Conservation (phyloP, 441 rosid genomes). For the Adansonia madagascariensis region DNA sequence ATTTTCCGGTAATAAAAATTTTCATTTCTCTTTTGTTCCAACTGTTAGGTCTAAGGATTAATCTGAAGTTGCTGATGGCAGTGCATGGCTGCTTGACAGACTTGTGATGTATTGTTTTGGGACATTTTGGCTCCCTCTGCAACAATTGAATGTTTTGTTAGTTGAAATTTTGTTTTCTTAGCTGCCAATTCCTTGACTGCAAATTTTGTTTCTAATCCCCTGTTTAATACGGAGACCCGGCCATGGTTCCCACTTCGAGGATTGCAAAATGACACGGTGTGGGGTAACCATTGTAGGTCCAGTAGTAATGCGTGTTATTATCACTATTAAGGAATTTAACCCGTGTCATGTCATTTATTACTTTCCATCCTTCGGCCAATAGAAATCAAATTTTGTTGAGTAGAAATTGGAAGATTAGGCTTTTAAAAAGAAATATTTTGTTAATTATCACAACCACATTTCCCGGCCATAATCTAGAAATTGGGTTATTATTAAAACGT, state of each 20-base stretch:
- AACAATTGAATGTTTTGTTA: background rate
- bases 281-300: too few relatives aligned
- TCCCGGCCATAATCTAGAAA: background rate
- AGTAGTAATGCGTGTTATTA: too few relatives aligned
- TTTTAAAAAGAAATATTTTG: background rate
- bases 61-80: background rate
- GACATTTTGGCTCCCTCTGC: too few relatives aligned
- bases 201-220: background rate
- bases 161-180: background rate
- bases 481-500: background rate
- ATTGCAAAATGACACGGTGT: background rate
- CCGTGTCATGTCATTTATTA: background rate
- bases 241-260: too few relatives aligned
- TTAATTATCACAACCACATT: background rate
- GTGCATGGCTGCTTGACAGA: background rate
- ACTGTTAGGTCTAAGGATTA: background rate
- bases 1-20: conserved; percentile 22
- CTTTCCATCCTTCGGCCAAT: background rate
- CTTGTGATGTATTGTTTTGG: background rate
- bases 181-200: background rate
- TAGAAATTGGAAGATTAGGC: background rate
- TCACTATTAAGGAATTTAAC: background rate
- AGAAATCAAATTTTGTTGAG: background rate
- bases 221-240: too few relatives aligned
- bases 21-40: background rate